Evolutionary conservation across 2,329 filamentous ascomycete genomes (phyloP).

Genomic region (Sclerotinia subarctica): DNA sequence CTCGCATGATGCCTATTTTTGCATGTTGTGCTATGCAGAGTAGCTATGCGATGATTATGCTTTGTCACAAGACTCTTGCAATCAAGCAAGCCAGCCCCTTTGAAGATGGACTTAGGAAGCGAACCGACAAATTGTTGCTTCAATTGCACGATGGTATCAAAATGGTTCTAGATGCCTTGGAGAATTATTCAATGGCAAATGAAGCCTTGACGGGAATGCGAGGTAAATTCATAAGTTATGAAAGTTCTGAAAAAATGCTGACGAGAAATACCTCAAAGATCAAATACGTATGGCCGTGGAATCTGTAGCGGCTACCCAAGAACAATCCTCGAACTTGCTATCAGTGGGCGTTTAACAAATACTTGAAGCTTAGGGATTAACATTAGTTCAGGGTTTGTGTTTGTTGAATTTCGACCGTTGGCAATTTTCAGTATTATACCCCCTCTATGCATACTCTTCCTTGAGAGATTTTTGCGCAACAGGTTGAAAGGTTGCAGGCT

Average conservation of each 20-base stretch:
- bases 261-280: neutral
- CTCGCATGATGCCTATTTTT: slow-evolving; percentile 38
- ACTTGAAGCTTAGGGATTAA: neutral
- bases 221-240: slow-evolving; percentile 24
- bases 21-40: slow-evolving; percentile 40
- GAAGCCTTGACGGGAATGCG: slow-evolving; percentile 34
- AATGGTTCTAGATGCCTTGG: slow-evolving; percentile 29
- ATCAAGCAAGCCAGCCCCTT: slow-evolving; percentile 20
- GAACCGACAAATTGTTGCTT: slow-evolving; percentile 24
- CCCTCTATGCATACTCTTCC: neutral
- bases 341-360: neutral
- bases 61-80: slow-evolving; percentile 30
- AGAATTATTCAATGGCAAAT: slow-evolving; percentile 34
- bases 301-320: neutral
- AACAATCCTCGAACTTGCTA: neutral
- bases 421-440: neutral
- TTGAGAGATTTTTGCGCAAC: too few species aligned
- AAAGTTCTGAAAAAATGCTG: neutral
- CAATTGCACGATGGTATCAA: slow-evolving; percentile 29
- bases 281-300: slow-evolving; percentile 11
- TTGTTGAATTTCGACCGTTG: neutral
- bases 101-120: neutral
- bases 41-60: slow-evolving; percentile 40
- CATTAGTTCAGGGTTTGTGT: neutral
- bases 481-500: too few species aligned